Evolutionary conservation across 2,329 filamentous ascomycete genomes (phyloP).

Genomic region (Arthrinium phaeospermum): DNA sequence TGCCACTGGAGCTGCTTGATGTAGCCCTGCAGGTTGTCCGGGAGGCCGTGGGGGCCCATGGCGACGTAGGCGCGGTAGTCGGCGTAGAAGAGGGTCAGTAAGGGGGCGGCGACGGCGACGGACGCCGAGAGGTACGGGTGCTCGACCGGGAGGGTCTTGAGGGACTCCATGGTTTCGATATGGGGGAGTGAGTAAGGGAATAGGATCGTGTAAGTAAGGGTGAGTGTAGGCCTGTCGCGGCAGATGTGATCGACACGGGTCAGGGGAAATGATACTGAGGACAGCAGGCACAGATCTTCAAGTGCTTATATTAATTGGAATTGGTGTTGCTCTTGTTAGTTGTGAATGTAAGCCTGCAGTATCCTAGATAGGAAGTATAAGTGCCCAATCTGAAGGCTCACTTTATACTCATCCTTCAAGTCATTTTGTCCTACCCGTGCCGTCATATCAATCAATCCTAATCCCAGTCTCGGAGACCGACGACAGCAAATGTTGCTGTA

Average conservation of each 20-base stretch:
- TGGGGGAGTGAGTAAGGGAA: neutral
- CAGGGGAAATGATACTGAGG: neutral
- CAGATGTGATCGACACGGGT: neutral
- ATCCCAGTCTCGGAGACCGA: neutral
- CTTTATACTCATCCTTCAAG: neutral
- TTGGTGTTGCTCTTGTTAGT: neutral
- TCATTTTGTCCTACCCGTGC: neutral
- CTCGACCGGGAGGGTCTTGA: neutral
- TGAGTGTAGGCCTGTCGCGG: neutral
- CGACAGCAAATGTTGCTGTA: neutral
- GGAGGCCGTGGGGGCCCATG: conserved; percentile 22
- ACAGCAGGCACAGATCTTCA: neutral
- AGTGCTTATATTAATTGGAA: neutral
- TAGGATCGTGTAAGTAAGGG: neutral
- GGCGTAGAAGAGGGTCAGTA: conserved; percentile 13
- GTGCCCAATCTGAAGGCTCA: neutral
- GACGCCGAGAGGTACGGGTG: neutral
- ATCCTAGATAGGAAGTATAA: neutral
- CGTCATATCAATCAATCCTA: neutral
- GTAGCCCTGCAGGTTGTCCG: conserved; percentile 21
- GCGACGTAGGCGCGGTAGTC: conserved; percentile 22
- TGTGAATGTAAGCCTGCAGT: neutral
- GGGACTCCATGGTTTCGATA: neutral
- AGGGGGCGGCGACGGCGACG: neutral
- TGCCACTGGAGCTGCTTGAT: conserved; percentile 29